Base-by-base conservation (phyloP, 2,329 filamentous ascomycete species). In the Didymellaceae sp. region DNA sequence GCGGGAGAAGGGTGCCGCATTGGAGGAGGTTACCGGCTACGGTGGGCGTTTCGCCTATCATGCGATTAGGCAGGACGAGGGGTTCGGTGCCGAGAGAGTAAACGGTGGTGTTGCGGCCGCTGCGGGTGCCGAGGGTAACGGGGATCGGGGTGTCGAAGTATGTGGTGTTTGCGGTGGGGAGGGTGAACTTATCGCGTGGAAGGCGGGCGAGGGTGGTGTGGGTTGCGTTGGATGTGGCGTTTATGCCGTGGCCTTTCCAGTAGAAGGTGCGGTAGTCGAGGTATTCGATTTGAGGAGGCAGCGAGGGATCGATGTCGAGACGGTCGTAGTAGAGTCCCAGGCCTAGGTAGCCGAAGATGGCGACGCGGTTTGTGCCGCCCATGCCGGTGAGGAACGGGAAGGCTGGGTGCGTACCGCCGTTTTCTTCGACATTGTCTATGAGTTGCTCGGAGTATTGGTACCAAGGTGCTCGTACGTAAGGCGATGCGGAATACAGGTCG, bases 331-430 rank as follows among this genome's bases (percentile, higher is more conserved):
- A 77, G 2, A 86, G 75, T 10, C 85, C 80, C 3, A 88, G 75
- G 1, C 87, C 86, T 0, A 89, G 78, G 64, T 86, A 89, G 0
- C 86, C 87, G 59, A 86, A 88, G 2, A 87, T 77, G 0, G 81
- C 82, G 18, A 89, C 82, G 66, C 88, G 86, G 57, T 88, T 82
- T 11, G 85, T 82, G 44, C 87, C 87, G 16, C 87, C 87, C 62
- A 87, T 83, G 4, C 87, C 87, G 0, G 87, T 90, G 18, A 89
- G 72, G 74, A 90, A 90, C 0, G 87, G 86, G 61, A 82, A 90
- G 0, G 86, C 86, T 0, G 87, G 86, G 52, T 88, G 84, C 0
- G 84, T 86, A 25, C 84, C 84, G 14, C 86, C 86, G 46, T 89
- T 89, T 1, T 74, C 67, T 13, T 74, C 74, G 49, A 77, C 79